Evolutionary conservation across 75 land plant genomes (phyloP), one percentile per base, ranked within the genome.

Genomic region (Pseudotsuga menziesii): DNA sequence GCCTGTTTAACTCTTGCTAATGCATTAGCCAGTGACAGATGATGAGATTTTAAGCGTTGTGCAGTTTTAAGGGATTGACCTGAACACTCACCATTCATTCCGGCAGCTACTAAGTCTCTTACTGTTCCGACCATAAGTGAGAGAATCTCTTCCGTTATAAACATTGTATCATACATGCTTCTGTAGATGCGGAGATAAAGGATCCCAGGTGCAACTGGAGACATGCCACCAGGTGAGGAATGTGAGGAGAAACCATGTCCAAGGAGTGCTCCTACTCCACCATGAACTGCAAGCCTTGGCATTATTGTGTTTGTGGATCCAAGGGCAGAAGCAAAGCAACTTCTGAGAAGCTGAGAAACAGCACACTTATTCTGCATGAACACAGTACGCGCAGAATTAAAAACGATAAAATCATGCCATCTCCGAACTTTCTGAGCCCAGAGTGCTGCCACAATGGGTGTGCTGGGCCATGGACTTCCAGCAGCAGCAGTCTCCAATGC

Each of bases 361-460:
- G 96, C 89, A 75, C 88, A 87, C 29, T 80, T 89, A 87, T 91
- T 85, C 78, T 89, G 93, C 74, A 85, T 91, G 79, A 95, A 91
- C 29, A 90, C 91, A 12, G 94, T 87, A 16, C 87, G 86, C 9
- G 94, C 84, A 2, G 96, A 86, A 25, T 85, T 85, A 72, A 91
- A 93, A 25, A 91, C 80, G 26, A 95, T 89, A 78, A 86, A 93
- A 72, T 91, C 91, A 62, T 86, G 91, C 98, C 98, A 95, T 6
- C 94, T 78, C 72, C 84, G 88, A 29, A 88, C 92, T 76, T 95
- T 95, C 76, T 93, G 98, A n/a, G 87, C 83, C 98, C 98, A 95
- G 56, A 95, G 80, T 7, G 98, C 86, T n/a, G 92, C 93, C 15
- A 93, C 93, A 26, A 95, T 89, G n/a, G 93, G 89, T 93, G 90